Conservation (phyloP, 352 stramenopile species). For the Pythium utonaiense region DNA sequence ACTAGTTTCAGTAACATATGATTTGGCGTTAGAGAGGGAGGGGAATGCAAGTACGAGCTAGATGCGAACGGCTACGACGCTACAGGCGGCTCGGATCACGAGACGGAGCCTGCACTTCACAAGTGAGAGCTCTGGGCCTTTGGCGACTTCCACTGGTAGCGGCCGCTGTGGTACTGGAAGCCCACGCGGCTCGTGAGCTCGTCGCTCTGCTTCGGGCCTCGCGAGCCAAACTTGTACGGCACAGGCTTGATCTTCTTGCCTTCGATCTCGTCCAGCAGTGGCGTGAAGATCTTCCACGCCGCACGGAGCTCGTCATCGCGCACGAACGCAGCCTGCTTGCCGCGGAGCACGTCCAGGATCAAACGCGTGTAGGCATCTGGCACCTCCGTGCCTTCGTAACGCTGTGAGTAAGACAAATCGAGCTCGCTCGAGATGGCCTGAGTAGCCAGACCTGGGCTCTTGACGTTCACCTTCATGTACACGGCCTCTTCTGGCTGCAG, state of each 20-base stretch:
- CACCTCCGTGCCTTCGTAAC: slow-evolving; percentile 84
- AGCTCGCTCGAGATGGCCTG: slow-evolving; percentile 94
- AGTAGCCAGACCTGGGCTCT: slow-evolving; percentile 90
- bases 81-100: background rate
- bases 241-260: slow-evolving; percentile 87
- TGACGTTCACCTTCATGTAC: slow-evolving; percentile 97
- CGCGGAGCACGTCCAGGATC: slow-evolving; percentile 96
- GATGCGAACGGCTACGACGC: background rate
- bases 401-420: slow-evolving; percentile 94
- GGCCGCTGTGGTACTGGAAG: slow-evolving; percentile 77
- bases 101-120: slow-evolving; percentile 20
- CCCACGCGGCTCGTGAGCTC: slow-evolving; percentile 59
- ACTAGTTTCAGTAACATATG: too few relatives aligned
- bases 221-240: slow-evolving; percentile 91
- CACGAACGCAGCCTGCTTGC: slow-evolving; percentile 96
- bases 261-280: slow-evolving; percentile 96
- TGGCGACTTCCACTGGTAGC: slow-evolving; percentile 67
- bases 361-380: slow-evolving; percentile 97
- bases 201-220: slow-evolving; percentile 91
- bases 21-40: too few relatives aligned
- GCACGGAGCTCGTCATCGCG: slow-evolving; percentile 95
- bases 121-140: slow-evolving; percentile 40
- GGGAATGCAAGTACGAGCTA: too few relatives aligned
- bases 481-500: slow-evolving; percentile 96
- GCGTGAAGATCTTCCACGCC: slow-evolving; percentile 98